A percentile compares a stretch with the other conserved stretches of the same genome.
These are phyloP conservation scores for Xylaria sp. DNA, from an alignment of 2,329 filamentous ascomycete genomes.

Conservation along the genomic window DNA sequence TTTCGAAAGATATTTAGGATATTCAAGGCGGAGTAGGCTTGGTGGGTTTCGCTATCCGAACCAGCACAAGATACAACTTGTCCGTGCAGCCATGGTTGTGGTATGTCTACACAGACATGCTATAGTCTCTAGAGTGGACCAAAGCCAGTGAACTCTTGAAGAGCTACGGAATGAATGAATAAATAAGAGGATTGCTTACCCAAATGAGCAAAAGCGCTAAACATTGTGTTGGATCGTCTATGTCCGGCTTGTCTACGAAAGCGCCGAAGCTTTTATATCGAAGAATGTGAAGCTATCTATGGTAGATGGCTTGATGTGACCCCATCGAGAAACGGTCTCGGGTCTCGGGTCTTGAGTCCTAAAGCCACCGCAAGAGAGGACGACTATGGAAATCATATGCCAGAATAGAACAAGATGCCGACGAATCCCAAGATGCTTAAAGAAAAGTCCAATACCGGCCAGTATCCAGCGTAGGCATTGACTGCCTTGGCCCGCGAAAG, in stretches of 20 bases:
- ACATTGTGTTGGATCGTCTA: constrained; percentile 42
- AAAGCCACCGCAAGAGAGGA: constrained; percentile 14
- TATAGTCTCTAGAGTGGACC: constrained; percentile 23
- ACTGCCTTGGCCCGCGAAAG: neutral
- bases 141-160: constrained; percentile 7
- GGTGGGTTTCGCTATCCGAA: constrained; percentile 26
- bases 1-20: neutral
- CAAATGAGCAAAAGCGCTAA: constrained; percentile 45
- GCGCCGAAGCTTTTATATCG: neutral
- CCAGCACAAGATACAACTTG: constrained; percentile 14
- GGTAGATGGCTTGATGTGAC: constrained; percentile 18
- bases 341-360: constrained; percentile 12
- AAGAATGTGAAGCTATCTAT: constrained; percentile 20
- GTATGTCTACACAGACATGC: constrained; percentile 4
- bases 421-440: constrained; percentile 3
- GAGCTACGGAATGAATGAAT: constrained; percentile 3
- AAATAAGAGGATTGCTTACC: constrained; percentile 44
- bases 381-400: constrained; percentile 16
- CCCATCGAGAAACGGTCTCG: constrained; percentile 25
- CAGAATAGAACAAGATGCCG: constrained; percentile 2
- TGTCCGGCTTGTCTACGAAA: constrained; percentile 24
- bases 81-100: constrained; percentile 11
- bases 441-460: neutral
- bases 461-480: neutral
- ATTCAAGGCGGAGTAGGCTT: constrained; percentile 12